Conservation (phyloP, 768 basidiomycete species). For the Boletellus ananas region DNA sequence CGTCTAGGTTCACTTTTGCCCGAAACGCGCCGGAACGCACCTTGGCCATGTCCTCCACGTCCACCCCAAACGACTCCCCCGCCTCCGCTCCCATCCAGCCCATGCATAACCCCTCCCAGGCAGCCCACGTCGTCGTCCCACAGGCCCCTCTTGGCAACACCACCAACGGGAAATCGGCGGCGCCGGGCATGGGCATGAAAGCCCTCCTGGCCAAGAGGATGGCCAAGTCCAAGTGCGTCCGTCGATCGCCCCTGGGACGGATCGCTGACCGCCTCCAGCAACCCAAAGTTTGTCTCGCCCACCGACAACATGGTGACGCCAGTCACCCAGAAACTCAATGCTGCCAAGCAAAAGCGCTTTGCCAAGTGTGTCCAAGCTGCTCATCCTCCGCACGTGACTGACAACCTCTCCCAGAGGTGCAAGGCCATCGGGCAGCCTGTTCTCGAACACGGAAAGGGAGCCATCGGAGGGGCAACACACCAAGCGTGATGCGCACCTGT, state of each 20-base stretch:
- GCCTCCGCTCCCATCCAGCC: conserved; percentile 63
- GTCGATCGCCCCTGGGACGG: not conserved
- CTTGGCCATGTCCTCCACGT: conserved; percentile 47
- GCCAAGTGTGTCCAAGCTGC: conserved; percentile 56
- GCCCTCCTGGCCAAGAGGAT: conserved; percentile 92
- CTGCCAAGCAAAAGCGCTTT: conserved; percentile 92
- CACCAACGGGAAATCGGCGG: conserved; percentile 49
- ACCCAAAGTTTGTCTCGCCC: conserved; percentile 85
- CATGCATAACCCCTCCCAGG: conserved; percentile 80
- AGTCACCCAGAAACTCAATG: conserved; percentile 85
- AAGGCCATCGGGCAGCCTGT: conserved; percentile 59
- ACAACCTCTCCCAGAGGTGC: conserved; percentile 41
- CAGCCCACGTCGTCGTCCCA: conserved; percentile 72
- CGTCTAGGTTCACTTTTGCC: conserved; percentile 23
- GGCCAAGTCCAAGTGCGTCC: conserved; percentile 78
- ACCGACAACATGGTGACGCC: conserved; percentile 96
- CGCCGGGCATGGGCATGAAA: conserved; percentile 79
- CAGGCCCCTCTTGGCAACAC: conserved; percentile 76
- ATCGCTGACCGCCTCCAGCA: conserved; percentile 44
- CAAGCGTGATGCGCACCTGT: conserved; percentile 37
- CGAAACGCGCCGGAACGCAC: not conserved
- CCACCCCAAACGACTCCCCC: conserved; percentile 68
- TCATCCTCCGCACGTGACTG: conserved; percentile 4
- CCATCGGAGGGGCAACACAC: conserved; percentile 30
- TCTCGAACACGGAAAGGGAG: conserved; percentile 40